Evolutionary conservation across 805 yeast genomes (phyloP).

Genomic region (Pichia membranifaciens): DNA sequence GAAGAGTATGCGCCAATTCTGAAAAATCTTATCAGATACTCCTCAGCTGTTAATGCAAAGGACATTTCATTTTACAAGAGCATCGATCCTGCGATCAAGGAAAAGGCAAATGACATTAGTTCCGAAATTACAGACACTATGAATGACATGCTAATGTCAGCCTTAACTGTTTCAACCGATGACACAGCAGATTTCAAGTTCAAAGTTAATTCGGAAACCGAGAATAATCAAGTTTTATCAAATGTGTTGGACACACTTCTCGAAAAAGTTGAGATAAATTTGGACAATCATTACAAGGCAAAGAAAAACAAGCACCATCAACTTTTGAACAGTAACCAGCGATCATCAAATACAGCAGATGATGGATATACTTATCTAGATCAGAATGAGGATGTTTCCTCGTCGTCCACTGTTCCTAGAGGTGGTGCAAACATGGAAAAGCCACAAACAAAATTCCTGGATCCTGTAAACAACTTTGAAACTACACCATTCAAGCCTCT

Average conservation of each 20-base stretch:
- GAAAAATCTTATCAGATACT: slow-evolving; percentile 55
- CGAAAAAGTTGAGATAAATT: slow-evolving; percentile 69
- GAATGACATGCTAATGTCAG: slow-evolving; percentile 36
- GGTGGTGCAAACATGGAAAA: slow-evolving; percentile 32
- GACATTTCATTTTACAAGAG: slow-evolving; percentile 75
- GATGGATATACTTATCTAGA: slow-evolving; percentile 45
- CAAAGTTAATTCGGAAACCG: slow-evolving; percentile 29
- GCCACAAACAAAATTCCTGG: slow-evolving; percentile 63
- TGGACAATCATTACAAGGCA: slow-evolving; percentile 40
- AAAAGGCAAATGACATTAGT: slow-evolving; percentile 35
- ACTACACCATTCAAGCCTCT: slow-evolving; percentile 71
- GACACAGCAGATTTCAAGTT: slow-evolving; percentile 24
- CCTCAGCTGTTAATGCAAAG: slow-evolving; percentile 66
- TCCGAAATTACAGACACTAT: slow-evolving; percentile 22
- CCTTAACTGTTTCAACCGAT: slow-evolving; percentile 20
- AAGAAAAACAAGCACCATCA: slow-evolving; percentile 12
- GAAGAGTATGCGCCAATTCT: slow-evolving; percentile 39
- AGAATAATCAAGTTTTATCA: slow-evolving; percentile 58
- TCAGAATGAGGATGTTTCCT: slow-evolving; percentile 36
- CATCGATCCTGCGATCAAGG: slow-evolving; percentile 45
- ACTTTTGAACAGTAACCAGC: neutral
- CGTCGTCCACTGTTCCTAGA: slow-evolving; percentile 5
- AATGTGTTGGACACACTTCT: slow-evolving; percentile 61
- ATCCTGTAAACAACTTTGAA: slow-evolving; percentile 58
- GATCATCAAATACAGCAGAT: slow-evolving; percentile 7